Base-by-base conservation (phyloP, 2,329 filamentous ascomycete genomes). In the Xylaria hypoxylon region DNA sequence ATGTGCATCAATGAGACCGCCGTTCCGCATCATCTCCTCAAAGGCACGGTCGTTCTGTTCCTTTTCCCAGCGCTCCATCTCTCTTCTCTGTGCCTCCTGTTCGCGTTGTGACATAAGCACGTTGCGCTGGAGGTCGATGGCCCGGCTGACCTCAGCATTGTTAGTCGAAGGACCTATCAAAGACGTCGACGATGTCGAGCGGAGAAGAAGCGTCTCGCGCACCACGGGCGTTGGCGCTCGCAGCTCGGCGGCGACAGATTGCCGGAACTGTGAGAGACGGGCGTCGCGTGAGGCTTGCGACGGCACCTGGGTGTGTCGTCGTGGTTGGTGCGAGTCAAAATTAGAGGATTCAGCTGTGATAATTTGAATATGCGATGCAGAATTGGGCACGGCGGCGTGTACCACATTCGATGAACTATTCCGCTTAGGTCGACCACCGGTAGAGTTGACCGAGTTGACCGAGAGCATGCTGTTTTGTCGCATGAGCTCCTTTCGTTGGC, bases 21-120 rank as follows among this genome's bases (percentile, higher is more conserved):
- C 90, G 17, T 87, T 89, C 60, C 92, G 85, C 91, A 96, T 96
- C 70, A 88, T 85, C 77, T 90, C 88, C 70, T 93, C 91, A 73
- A 93, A 89, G 42, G 85, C 84, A 56, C 86, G 86, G 15, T 92
- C 88, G 5, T 84, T 82, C 60, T 86, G 82, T 69, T 88, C 84
- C 70, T 85, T 86, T 55, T 86, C 87, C 47, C 83, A 80, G 62
- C 84, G 83, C 71, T 89, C 86, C 73, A 85, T 82, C 75, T 90
- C 86, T 59, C 85, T 84, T 58, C 84, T 84, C 74, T 87, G 83
- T 59, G 88, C 85, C 74, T 88, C 88, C 33, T 88, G 87, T 70
- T 89, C 87, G 70, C 86, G 86, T 71, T 91, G 89, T 40, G 83
- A 82, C 74, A 91, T 81, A 75, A 92, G 80, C 45, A 82, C 77